phyloP scores from a whole-genome alignment of 1,139 yeast genomes.

The Wickerhamomyces sp. region DNA sequence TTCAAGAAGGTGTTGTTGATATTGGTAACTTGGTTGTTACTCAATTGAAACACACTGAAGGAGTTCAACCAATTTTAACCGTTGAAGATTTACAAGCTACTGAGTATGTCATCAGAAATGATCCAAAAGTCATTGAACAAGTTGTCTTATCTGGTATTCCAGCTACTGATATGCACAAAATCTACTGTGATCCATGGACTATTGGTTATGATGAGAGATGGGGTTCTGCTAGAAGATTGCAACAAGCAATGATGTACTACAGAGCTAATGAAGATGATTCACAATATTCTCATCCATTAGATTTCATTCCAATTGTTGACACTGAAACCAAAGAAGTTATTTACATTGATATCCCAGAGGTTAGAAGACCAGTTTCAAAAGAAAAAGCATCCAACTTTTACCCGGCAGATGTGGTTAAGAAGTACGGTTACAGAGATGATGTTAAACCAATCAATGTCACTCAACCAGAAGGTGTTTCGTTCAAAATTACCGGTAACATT shows the following conservation, averaged over 20 bases:
- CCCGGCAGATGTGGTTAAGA: constrained; percentile 56
- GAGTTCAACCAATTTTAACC: constrained; percentile 71
- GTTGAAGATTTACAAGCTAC: constrained; percentile 61
- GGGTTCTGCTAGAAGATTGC: constrained; percentile 71
- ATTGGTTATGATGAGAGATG: constrained; percentile 82
- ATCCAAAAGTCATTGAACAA: constrained; percentile 68
- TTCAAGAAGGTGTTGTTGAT: constrained; percentile 68
- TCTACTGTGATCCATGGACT: constrained; percentile 84
- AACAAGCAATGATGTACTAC: constrained; percentile 78
- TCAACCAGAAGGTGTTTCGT: constrained; percentile 81
- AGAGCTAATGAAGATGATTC: constrained; percentile 76
- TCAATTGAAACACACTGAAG: constrained; percentile 45
- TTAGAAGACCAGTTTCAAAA: constrained; percentile 68
- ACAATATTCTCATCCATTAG: constrained; percentile 79
- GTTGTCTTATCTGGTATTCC: constrained; percentile 68
- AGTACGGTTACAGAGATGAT: constrained; percentile 58
- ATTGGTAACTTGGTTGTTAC: constrained; percentile 43
- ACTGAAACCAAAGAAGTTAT: constrained; percentile 65
- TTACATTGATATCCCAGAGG: constrained; percentile 67
- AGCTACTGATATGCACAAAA: constrained; percentile 57
- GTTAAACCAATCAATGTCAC: constrained; percentile 60
- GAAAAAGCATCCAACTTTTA: constrained; percentile 66
- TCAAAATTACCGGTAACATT: constrained; percentile 60
- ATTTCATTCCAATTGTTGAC: constrained; percentile 79
- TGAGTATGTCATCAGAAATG: constrained; percentile 60